Conservation (phyloP, 306 rosid species). For the Sicyos edulis region DNA sequence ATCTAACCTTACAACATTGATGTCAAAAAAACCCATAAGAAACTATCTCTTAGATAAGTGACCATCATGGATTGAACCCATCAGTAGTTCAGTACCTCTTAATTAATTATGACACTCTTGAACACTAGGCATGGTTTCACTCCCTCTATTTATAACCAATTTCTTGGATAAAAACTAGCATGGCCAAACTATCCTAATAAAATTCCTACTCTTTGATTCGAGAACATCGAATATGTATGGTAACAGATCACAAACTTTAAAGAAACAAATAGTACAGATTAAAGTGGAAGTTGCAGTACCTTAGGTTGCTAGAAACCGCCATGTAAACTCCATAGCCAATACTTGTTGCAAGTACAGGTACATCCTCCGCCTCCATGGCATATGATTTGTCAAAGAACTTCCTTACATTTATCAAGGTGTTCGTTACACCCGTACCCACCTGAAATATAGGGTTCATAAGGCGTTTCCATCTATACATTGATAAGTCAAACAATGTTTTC, state of each 20-base stretch:
- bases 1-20: too few species aligned
- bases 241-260: background rate
- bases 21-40: too few species aligned
- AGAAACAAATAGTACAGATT: background rate
- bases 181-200: background rate
- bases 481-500: background rate
- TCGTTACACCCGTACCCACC: conserved; percentile 87
- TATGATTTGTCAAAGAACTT: conserved; percentile 63
- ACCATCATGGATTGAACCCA: too few species aligned
- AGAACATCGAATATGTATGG: background rate
- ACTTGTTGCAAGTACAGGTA: conserved; percentile 78
- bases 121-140: too few species aligned
- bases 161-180: background rate
- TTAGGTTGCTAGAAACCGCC: conserved; percentile 91
- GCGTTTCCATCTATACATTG: background rate
- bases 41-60: too few species aligned
- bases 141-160: background rate
- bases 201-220: background rate
- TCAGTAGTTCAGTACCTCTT: too few species aligned
- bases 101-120: too few species aligned
- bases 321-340: conserved; percentile 81
- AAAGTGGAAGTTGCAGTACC: conserved; percentile 36
- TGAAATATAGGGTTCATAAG: conserved; percentile 25
- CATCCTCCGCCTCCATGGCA: conserved; percentile 67
- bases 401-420: conserved; percentile 64